Percentiles rank a stretch among this genome's conserved stretches.
phyloP scores from a whole-genome alignment of 129 eudicot species.

The Chrysanthemum seticuspe region DNA sequence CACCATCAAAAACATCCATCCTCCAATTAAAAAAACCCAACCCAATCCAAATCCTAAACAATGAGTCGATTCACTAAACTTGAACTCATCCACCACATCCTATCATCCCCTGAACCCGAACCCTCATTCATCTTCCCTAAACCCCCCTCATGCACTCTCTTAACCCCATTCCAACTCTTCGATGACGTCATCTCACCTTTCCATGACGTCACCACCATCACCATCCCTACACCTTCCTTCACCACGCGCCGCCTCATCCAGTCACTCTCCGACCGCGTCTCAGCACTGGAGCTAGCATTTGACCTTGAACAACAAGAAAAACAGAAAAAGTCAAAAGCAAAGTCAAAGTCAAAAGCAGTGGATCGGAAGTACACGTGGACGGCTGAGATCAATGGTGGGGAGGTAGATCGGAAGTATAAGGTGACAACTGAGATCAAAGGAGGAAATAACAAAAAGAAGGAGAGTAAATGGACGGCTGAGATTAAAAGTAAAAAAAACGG shows the following conservation, averaged over 20 bases:
- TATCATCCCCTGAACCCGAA: constrained; percentile 9
- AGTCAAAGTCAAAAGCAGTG: not conserved
- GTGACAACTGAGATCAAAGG: constrained; percentile 71
- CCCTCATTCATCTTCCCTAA: constrained; percentile 9
- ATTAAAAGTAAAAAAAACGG: constrained; percentile 52
- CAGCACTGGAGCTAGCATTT: constrained; percentile 67
- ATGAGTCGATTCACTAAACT: constrained; percentile 32
- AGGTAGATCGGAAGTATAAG: constrained; percentile 71
- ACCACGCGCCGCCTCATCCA: constrained; percentile 36
- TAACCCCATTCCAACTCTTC: constrained; percentile 31
- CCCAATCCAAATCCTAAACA: not conserved
- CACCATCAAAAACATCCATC: constrained; percentile 32
- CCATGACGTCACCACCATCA: constrained; percentile 30
- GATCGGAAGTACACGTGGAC: constrained; percentile 97
- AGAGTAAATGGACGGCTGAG: constrained; percentile 75
- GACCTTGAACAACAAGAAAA: constrained; percentile 27
- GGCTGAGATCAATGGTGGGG: constrained; percentile 68
- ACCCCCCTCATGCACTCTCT: constrained; percentile 10
- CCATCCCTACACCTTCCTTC: constrained; percentile 43
- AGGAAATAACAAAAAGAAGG: constrained; percentile 54
- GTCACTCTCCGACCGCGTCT: constrained; percentile 63
- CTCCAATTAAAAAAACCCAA: not conserved
- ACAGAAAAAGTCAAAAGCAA: constrained; percentile 13
- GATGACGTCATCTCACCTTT: constrained; percentile 30
- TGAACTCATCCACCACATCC: constrained; percentile 32